Evolutionary conservation across 1,139 yeast species (phyloP).

Genomic region (Blastobotrys ciferrii): DNA sequence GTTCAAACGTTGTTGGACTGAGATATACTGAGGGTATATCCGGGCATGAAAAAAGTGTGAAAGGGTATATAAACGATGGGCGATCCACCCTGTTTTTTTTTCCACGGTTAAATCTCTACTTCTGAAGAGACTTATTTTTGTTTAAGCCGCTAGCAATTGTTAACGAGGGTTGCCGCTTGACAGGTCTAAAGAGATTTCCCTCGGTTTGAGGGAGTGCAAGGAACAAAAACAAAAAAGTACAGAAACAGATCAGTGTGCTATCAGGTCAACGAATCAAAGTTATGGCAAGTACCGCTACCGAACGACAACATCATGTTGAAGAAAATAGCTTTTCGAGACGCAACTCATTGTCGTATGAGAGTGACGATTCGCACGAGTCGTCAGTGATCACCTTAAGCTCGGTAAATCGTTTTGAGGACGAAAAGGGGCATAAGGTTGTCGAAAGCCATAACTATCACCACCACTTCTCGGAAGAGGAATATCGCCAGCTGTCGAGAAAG

Average conservation of each 20-base stretch:
- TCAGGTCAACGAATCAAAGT: background rate
- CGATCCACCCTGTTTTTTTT: background rate
- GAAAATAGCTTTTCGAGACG: background rate
- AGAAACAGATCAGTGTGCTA: conserved; percentile 5
- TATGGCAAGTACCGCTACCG: conserved; percentile 6
- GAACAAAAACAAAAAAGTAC: background rate
- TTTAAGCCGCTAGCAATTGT: conserved; percentile 7
- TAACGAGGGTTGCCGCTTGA: conserved; percentile 30
- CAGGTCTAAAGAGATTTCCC: conserved; percentile 24
- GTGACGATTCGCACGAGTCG: conserved; percentile 1
- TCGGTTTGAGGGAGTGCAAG: conserved; percentile 21
- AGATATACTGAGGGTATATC: background rate
- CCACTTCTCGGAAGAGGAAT: conserved; percentile 6
- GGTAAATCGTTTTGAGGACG: conserved; percentile 1
- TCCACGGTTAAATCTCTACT: background rate
- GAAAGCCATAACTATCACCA: background rate
- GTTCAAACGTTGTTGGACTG: too few relatives aligned
- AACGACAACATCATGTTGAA: conserved; percentile 1
- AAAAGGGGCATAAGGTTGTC: background rate
- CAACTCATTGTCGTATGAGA: conserved; percentile 3
- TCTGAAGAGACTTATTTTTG: background rate
- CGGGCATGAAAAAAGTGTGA: conserved; percentile 4
- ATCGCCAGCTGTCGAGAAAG: conserved; percentile 19
- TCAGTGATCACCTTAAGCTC: conserved; percentile 5
- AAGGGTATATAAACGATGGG: background rate